A percentile compares a stretch with the other conserved stretches of the same genome.
These are phyloP conservation scores for Cordia subcordata DNA, from an alignment of 257 asterid genomes.

Conservation along the genomic window DNA sequence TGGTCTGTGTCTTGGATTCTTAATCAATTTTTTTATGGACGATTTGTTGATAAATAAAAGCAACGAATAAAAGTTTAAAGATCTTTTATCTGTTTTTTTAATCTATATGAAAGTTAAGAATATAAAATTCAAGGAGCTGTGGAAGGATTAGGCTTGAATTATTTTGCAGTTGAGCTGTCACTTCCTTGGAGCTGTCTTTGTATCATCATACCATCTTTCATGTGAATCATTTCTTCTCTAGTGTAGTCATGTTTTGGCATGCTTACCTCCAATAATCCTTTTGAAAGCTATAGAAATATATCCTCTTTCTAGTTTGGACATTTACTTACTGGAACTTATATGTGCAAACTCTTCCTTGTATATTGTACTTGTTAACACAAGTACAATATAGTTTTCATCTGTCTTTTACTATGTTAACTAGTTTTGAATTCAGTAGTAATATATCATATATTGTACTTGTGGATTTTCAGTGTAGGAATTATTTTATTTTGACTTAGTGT, in stretches of 20 bases:
- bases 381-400: too few species aligned
- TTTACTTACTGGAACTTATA: too few species aligned
- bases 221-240: background rate
- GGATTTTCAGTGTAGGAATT: background rate
- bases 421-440: background rate
- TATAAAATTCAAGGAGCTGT: slow-evolving; percentile 32
- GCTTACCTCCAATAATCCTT: too few species aligned
- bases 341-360: too few species aligned
- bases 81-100: background rate
- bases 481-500: background rate
- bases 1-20: slow-evolving; percentile 6
- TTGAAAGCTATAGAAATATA: background rate
- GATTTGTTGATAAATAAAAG: slow-evolving; percentile 20
- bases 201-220: background rate
- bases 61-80: slow-evolving; percentile 5
- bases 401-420: background rate
- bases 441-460: background rate
- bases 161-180: slow-evolving; percentile 36
- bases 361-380: too few species aligned
- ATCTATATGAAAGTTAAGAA: slow-evolving; percentile 18
- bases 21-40: slow-evolving; percentile 5
- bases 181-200: slow-evolving; percentile 18
- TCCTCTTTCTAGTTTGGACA: too few species aligned
- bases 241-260: too few species aligned
- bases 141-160: slow-evolving; percentile 18